These are phyloP conservation scores for Nicotiana noctiflora DNA, from an alignment of 257 asterid species.

Conservation along the genomic window DNA sequence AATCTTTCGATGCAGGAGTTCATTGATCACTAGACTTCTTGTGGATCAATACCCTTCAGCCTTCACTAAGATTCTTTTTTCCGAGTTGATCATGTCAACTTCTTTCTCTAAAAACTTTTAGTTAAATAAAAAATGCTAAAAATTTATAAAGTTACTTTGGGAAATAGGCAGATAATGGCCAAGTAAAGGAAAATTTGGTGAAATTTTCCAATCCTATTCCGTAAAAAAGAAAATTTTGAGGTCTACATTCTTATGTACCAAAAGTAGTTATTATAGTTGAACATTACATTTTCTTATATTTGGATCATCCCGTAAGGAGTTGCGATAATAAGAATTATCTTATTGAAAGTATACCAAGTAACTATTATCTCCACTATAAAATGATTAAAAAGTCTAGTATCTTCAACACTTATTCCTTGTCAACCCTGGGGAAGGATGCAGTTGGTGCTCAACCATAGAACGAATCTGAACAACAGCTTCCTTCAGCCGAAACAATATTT, in stretches of 20 bases:
- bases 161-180: neutral
- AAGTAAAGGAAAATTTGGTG: neutral
- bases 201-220: neutral
- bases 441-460: neutral
- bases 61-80: neutral
- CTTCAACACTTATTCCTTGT: neutral
- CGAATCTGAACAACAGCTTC: neutral
- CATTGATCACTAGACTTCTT: neutral
- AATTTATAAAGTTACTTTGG: neutral
- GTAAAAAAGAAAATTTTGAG: neutral
- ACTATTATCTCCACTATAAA: neutral
- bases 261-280: neutral
- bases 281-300: neutral
- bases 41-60: neutral
- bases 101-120: neutral
- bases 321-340: neutral
- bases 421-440: neutral
- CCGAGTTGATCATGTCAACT: neutral
- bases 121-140: neutral
- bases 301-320: neutral
- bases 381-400: neutral
- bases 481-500: neutral
- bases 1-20: neutral
- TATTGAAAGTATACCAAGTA: neutral
- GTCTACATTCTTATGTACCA: neutral